phyloP scores from a whole-genome alignment of 352 stramenopile genomes.

The Pythium scleroteichum region DNA sequence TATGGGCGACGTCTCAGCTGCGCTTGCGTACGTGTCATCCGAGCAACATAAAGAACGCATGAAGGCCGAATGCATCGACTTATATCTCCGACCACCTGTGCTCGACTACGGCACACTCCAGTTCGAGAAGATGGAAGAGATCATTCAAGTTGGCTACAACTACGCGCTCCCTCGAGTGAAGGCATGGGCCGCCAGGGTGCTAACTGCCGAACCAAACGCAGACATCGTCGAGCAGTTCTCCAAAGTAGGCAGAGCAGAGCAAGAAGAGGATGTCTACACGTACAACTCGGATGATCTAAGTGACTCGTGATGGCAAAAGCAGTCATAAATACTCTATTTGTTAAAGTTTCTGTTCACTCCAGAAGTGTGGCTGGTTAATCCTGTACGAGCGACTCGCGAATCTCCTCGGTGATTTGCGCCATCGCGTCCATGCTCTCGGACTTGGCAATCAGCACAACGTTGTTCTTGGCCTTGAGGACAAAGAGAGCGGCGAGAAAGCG shows the following conservation, averaged over 20 bases:
- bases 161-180: slow-evolving; percentile 75
- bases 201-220: slow-evolving; percentile 57
- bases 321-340: slow-evolving; percentile 34
- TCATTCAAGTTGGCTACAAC: slow-evolving; percentile 84
- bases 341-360: slow-evolving; percentile 1
- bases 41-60: slow-evolving; percentile 89
- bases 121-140: slow-evolving; percentile 92
- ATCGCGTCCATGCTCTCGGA: slow-evolving; percentile 46
- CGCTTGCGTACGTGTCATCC: slow-evolving; percentile 87
- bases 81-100: slow-evolving; percentile 89
- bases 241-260: slow-evolving; percentile 13
- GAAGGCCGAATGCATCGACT: slow-evolving; percentile 81
- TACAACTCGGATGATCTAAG: slow-evolving; percentile 11
- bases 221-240: slow-evolving; percentile 48
- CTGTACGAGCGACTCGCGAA: slow-evolving; percentile 27
- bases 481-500: slow-evolving; percentile 72
- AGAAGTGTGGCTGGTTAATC: slow-evolving; percentile 4
- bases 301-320: background rate
- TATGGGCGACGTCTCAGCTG: slow-evolving; percentile 91
- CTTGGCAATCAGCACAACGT: slow-evolving; percentile 55
- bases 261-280: slow-evolving; percentile 8
- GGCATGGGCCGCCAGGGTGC: slow-evolving; percentile 54
- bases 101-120: slow-evolving; percentile 90
- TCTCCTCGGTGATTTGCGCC: slow-evolving; percentile 58
- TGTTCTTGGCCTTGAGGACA: slow-evolving; percentile 63